Evolutionary conservation across 352 stramenopile genomes (phyloP).

Genomic region (Phytophthora citrophthora): DNA sequence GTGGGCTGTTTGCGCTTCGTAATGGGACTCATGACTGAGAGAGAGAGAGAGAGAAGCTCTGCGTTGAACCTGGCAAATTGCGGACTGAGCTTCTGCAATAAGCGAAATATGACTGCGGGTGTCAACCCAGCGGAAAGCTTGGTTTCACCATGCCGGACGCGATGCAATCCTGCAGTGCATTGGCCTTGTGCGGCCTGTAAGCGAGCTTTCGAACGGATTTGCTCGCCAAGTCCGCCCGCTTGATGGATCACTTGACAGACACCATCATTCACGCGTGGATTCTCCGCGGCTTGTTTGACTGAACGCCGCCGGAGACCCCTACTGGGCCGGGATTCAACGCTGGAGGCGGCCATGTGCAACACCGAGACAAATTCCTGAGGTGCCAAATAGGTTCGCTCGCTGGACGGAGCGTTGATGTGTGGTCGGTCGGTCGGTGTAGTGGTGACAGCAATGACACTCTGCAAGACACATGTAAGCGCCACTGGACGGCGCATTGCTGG

Average conservation of each 20-base stretch:
- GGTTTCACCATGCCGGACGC: slow-evolving; percentile 1
- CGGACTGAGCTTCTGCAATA: slow-evolving; percentile 17
- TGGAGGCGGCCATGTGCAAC: slow-evolving; percentile 7
- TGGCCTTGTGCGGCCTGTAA: slow-evolving; percentile 13
- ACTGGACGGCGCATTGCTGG: not conserved
- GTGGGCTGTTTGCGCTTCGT: slow-evolving; percentile 25
- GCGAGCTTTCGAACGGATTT: slow-evolving; percentile 15
- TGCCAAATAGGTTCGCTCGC: slow-evolving; percentile 23
- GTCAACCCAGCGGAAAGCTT: slow-evolving; percentile 11
- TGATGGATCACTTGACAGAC: slow-evolving; percentile 15
- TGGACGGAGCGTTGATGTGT: not conserved
- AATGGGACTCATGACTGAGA: not conserved
- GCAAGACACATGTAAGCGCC: not conserved
- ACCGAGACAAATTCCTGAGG: slow-evolving; percentile 17
- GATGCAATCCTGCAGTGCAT: not conserved
- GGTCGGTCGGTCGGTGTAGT: not conserved
- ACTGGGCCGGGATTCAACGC: not conserved
- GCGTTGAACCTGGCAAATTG: slow-evolving; percentile 20
- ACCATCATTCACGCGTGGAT: slow-evolving; percentile 16
- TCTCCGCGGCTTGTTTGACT: slow-evolving; percentile 2
- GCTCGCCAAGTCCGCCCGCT: slow-evolving; percentile 3
- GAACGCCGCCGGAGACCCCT: not conserved
- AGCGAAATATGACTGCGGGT: slow-evolving; percentile 34
- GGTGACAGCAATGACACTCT: not conserved
- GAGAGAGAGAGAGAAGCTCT: not conserved